Evolutionary conservation across 805 yeast genomes (phyloP), one percentile per base, ranked within the genome.

Genomic region (Ogataea polymorpha): DNA sequence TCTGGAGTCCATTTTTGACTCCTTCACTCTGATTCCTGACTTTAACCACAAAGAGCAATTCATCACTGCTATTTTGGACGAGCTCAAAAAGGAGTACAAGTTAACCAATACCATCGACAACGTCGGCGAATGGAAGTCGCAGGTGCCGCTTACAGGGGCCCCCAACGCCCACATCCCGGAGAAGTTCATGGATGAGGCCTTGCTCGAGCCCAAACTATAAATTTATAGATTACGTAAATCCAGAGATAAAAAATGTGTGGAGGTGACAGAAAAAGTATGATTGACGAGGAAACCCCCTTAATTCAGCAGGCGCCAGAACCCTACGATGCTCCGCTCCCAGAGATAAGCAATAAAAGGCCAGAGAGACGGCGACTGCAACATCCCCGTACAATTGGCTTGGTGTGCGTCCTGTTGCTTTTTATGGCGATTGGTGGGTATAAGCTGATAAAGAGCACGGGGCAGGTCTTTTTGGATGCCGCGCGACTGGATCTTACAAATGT

Each of bases 61-160:
- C n/a, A 29, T 42, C 8, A 37, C 34, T 1, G 42, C 48, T 23
- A 37, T 55, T 4, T 15, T 46, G 6, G 37, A 36, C 12, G 55
- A 50, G 32, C 32, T 54, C 13, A 32, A 38, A 2, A 42, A 40
- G 6, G 50, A 50, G 16, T 51, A 49, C 26, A 30, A 40, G 4
- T 9, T 48, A 18, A 17, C 44, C 8, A 57, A 60, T 28, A 37
- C 62, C 11, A 68, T 81, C 44, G 56, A 58, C 1, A 65, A 69
- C 46, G 59, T 73, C 18, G 79, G 76, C 2, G 68, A 62, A 20
- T 85, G 86, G 71, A 83, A 82, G 59, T 61, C 77, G 14, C 56
- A 61, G 2, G 61, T 78, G 48, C 67, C 65, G 32, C 54, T 77
- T 37, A 82, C 89, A 0, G 75, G 77, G 1, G 72, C 80, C n/a